Evolutionary conservation across 2,329 filamentous ascomycete species (phyloP).

Genomic region (Sclerotiophoma versabilis): DNA sequence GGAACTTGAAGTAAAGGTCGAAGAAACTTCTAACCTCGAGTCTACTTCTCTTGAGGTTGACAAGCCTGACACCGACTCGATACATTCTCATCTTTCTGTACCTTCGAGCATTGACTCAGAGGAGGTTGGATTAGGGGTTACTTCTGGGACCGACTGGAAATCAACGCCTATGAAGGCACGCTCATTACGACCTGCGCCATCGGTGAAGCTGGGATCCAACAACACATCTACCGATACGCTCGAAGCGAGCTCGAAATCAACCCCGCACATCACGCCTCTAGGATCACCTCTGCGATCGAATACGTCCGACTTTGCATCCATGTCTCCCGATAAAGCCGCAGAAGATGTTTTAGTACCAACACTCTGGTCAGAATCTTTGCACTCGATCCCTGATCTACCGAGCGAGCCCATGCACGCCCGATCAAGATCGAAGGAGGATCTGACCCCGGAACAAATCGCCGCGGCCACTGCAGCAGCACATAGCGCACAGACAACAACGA

Average conservation of each 20-base stretch:
- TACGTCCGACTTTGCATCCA: conserved; percentile 14
- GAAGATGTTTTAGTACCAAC: conserved; percentile 38
- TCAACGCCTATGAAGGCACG: conserved; percentile 53
- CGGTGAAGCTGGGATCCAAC: conserved; percentile 70
- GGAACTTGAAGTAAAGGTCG: conserved; percentile 21
- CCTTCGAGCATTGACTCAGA: conserved; percentile 31
- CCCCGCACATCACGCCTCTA: conserved; percentile 62
- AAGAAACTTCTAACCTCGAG: conserved; percentile 15
- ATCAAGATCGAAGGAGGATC: conserved; percentile 25
- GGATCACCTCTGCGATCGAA: conserved; percentile 56
- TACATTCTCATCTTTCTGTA: conserved; percentile 31
- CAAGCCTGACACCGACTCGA: conserved; percentile 29
- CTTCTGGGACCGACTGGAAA: conserved; percentile 35
- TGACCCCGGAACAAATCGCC: conserved; percentile 33
- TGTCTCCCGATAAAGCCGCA: conserved; percentile 20
- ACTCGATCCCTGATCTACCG: conserved; percentile 15
- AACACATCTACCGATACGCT: conserved; percentile 65
- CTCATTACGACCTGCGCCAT: conserved; percentile 67
- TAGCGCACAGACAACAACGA: conserved; percentile 18
- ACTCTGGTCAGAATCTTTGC: conserved; percentile 22
- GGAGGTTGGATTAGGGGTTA: conserved; percentile 27
- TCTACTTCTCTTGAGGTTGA: conserved; percentile 27
- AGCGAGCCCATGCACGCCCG: conserved; percentile 20
- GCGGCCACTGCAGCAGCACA: conserved; percentile 30
- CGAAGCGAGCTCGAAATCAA: conserved; percentile 69